Conservation (phyloP, 2,329 filamentous ascomycete genomes). For the Hymenoscyphus fraxineus region DNA sequence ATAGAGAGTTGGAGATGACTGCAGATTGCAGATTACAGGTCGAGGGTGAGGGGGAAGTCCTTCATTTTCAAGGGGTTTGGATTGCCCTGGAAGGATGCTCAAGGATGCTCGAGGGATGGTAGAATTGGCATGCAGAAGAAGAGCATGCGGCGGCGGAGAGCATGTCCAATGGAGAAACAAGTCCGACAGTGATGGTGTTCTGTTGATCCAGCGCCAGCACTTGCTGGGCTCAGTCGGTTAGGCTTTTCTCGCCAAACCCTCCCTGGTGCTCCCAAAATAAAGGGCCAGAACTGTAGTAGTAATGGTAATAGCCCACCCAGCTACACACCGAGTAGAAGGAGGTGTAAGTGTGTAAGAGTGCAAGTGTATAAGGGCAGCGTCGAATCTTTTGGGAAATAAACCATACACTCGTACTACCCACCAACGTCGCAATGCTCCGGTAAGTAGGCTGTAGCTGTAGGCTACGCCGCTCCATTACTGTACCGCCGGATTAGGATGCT, state of each 20-base stretch:
- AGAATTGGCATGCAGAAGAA: not conserved
- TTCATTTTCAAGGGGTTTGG: not conserved
- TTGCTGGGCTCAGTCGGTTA: not conserved
- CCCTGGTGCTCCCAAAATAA: not conserved
- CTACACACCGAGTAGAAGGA: too few species aligned
- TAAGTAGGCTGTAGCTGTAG: too few species aligned
- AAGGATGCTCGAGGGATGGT: too few species aligned
- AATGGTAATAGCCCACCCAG: too few species aligned
- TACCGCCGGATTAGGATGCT: not conserved
- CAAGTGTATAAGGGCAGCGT: too few species aligned
- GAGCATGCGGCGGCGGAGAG: not conserved
- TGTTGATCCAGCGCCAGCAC: not conserved
- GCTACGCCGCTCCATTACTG: too few species aligned
- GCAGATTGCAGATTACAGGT: slow-evolving; percentile 1
- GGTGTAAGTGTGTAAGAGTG: too few species aligned
- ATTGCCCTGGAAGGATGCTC: not conserved
- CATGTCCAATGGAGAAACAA: not conserved
- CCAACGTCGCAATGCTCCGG: too few species aligned
- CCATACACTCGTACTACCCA: too few species aligned
- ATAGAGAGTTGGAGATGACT: not conserved
- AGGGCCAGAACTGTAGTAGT: not conserved
- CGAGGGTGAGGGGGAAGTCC: not conserved
- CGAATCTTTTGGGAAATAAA: too few species aligned
- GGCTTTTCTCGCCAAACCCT: not conserved
- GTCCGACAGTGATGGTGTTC: not conserved